A percentile compares a stretch with the other conserved stretches of the same genome.
phyloP scores from a whole-genome alignment of 129 eudicot species.

The Escallonia rubra region DNA sequence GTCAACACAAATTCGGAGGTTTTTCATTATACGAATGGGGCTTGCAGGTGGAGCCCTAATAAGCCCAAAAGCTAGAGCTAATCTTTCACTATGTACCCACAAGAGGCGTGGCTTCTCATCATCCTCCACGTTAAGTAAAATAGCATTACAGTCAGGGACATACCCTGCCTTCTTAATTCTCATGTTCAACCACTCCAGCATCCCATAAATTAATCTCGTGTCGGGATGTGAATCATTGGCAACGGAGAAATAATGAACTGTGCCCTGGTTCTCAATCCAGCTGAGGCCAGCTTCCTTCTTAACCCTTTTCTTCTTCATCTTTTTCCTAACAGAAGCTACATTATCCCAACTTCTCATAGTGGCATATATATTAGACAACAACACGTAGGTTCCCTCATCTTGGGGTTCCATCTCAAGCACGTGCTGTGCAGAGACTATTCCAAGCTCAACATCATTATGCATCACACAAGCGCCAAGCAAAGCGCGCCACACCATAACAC shows the following conservation, averaged over 20 bases:
- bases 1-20: slow-evolving; percentile 75
- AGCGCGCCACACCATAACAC: slow-evolving; percentile 87
- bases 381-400: slow-evolving; percentile 60
- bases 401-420: slow-evolving; percentile 75
- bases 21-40: slow-evolving; percentile 69
- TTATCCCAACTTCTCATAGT: slow-evolving; percentile 60
- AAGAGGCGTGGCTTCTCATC: slow-evolving; percentile 63
- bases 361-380: slow-evolving; percentile 67
- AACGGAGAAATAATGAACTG: slow-evolving; percentile 59
- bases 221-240: slow-evolving; percentile 69
- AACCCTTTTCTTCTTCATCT: slow-evolving; percentile 61
- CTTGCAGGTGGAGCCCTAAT: slow-evolving; percentile 44
- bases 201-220: slow-evolving; percentile 46
- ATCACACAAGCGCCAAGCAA: slow-evolving; percentile 72
- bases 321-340: slow-evolving; percentile 67
- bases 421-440: slow-evolving; percentile 45
- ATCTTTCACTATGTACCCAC: slow-evolving; percentile 79
- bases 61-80: slow-evolving; percentile 71
- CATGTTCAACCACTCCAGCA: slow-evolving; percentile 72
- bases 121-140: slow-evolving; percentile 76
- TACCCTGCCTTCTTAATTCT: slow-evolving; percentile 42
- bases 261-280: slow-evolving; percentile 72
- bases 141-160: slow-evolving; percentile 47
- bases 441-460: slow-evolving; percentile 63
- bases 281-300: slow-evolving; percentile 83